Conservation (phyloP, 1,139 yeast genomes). For the Torulaspora pretoriensis region DNA sequence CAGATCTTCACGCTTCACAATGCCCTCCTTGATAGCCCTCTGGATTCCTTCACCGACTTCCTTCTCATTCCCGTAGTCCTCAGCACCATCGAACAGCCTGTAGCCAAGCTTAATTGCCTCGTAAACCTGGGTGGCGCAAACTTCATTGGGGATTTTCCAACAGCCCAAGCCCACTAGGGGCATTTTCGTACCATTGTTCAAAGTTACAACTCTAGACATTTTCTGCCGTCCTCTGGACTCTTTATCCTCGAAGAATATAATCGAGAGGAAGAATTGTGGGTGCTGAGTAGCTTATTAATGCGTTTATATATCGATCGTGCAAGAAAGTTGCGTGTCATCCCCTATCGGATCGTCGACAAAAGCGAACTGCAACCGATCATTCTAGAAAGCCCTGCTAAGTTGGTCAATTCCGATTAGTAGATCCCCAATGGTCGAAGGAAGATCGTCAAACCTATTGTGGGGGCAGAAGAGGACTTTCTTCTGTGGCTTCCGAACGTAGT, state of each 20-base stretch:
- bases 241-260: not conserved
- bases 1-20: constrained; percentile 67
- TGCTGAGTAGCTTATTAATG: not conserved
- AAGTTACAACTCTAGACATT: constrained; percentile 39
- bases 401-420: not conserved
- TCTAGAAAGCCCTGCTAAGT: not conserved
- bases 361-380: not conserved
- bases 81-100: constrained; percentile 73
- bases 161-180: constrained; percentile 65
- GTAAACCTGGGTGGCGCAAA: constrained; percentile 58
- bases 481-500: constrained; percentile 1
- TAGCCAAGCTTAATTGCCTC: constrained; percentile 68
- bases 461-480: constrained; percentile 10
- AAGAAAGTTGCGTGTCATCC: not conserved
- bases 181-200: constrained; percentile 57
- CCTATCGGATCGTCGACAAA: not conserved
- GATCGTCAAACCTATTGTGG: not conserved
- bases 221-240: not conserved
- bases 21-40: constrained; percentile 60
- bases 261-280: not conserved
- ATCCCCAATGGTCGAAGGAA: not conserved
- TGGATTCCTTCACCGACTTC: constrained; percentile 69
- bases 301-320: constrained; percentile 5
- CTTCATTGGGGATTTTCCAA: constrained; percentile 59
- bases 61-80: constrained; percentile 72